Evolutionary conservation across 129 eudicot species (phyloP).

Genomic region (Logfia minima): DNA sequence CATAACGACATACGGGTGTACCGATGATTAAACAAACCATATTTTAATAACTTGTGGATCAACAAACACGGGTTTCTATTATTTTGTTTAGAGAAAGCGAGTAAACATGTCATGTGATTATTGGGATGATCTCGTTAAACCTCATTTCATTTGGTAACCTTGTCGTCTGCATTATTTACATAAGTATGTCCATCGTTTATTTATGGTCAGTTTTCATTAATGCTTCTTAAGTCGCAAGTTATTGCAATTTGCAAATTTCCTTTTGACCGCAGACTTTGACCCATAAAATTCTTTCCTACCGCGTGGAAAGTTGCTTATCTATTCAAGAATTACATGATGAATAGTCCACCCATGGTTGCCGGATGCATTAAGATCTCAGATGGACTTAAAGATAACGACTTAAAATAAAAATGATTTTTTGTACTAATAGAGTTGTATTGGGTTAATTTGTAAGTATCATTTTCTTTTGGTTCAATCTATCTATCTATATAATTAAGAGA

Average conservation of each 20-base stretch:
- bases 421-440: too few species aligned
- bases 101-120: constrained; percentile 36
- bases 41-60: background rate
- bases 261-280: constrained; percentile 24
- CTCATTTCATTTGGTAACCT: constrained; percentile 3
- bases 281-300: background rate
- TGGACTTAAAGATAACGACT: too few species aligned
- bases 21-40: too few species aligned
- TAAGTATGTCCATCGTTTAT: constrained; percentile 2
- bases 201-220: constrained; percentile 21
- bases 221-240: constrained; percentile 29
- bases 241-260: constrained; percentile 16
- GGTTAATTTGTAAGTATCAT: too few species aligned
- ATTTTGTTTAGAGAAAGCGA: constrained; percentile 27
- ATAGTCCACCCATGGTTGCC: too few species aligned
- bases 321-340: too few species aligned
- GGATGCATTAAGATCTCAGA: too few species aligned
- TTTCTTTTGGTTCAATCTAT: too few species aligned
- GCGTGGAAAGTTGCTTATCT: background rate
- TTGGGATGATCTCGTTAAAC: constrained; percentile 23
- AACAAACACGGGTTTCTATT: constrained; percentile 13
- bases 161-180: constrained; percentile 15
- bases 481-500: too few species aligned
- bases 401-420: too few species aligned
- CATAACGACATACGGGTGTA: too few species aligned